Evolutionary conservation across 768 basidiomycete species (phyloP).

Genomic region (Boletus reticulatus): DNA sequence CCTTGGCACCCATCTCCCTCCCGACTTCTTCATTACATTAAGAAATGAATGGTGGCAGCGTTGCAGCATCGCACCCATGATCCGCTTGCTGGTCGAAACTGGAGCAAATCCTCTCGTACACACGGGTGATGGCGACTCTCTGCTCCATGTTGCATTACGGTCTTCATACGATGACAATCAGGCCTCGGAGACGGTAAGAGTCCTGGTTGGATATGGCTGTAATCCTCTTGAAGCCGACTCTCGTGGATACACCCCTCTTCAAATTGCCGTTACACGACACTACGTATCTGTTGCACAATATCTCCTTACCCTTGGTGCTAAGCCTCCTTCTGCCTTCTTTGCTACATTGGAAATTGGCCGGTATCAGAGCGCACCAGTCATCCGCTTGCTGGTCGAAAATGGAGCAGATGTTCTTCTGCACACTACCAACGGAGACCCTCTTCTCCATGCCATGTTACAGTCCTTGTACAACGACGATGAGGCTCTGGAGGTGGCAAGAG

Average conservation of each 20-base stretch:
- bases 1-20: background rate
- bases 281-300: background rate
- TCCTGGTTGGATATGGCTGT: background rate
- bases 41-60: rapidly evolving
- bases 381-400: background rate
- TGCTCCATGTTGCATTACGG: background rate
- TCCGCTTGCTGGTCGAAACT: background rate
- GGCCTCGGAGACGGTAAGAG: background rate
- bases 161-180: background rate
- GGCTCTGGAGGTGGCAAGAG: background rate
- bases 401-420: background rate
- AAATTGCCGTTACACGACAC: background rate
- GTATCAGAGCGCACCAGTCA: background rate
- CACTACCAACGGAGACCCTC: background rate
- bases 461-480: background rate
- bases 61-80: too few species aligned
- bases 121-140: background rate
- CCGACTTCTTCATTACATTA: background rate
- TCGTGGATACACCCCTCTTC: background rate
- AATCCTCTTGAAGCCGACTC: background rate
- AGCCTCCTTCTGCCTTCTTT: background rate
- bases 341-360: too few species aligned
- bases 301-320: background rate
- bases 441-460: background rate
- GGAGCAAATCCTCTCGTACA: background rate